Percentiles rank a stretch among this genome's conserved stretches.
These are phyloP conservation scores for Tylopilus rubrobrunneus DNA, from an alignment of 768 basidiomycete genomes.

Conservation along the genomic window DNA sequence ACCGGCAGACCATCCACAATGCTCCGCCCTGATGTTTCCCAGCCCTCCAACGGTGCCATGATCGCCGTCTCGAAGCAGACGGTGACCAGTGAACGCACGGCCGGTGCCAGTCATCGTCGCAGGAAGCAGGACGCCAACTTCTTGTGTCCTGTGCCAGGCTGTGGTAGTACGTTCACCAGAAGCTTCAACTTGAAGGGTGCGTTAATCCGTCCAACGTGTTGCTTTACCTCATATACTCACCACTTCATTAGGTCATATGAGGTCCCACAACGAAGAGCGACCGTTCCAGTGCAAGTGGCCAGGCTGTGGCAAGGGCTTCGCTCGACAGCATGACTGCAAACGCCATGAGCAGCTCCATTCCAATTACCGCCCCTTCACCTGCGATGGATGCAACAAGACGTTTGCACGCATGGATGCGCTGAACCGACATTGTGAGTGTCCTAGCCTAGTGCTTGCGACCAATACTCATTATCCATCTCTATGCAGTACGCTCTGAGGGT, in stretches of 20 bases:
- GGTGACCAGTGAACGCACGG: constrained; percentile 88
- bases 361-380: constrained; percentile 88
- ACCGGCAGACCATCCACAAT: constrained; percentile 20
- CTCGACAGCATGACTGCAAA: constrained; percentile 94
- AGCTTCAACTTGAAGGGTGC: constrained; percentile 90
- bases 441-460: not conserved
- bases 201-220: constrained; percentile 18
- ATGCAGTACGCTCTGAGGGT: constrained; percentile 72
- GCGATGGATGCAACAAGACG: constrained; percentile 88
- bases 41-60: not conserved
- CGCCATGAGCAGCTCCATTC: constrained; percentile 93
- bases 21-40: constrained; percentile 21
- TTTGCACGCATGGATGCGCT: constrained; percentile 96
- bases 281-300: constrained; percentile 96
- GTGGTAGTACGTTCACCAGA: constrained; percentile 85
- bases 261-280: constrained; percentile 92
- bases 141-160: constrained; percentile 75
- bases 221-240: constrained; percentile 11
- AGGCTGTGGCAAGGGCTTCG: constrained; percentile 92
- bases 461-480: not conserved
- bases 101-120: constrained; percentile 78
- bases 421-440: constrained; percentile 80
- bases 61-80: constrained; percentile 61
- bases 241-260: constrained; percentile 67
- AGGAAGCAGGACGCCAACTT: constrained; percentile 89